These are phyloP conservation scores for Jacaranda copaia DNA, from an alignment of 257 asterid genomes.

Conservation along the genomic window DNA sequence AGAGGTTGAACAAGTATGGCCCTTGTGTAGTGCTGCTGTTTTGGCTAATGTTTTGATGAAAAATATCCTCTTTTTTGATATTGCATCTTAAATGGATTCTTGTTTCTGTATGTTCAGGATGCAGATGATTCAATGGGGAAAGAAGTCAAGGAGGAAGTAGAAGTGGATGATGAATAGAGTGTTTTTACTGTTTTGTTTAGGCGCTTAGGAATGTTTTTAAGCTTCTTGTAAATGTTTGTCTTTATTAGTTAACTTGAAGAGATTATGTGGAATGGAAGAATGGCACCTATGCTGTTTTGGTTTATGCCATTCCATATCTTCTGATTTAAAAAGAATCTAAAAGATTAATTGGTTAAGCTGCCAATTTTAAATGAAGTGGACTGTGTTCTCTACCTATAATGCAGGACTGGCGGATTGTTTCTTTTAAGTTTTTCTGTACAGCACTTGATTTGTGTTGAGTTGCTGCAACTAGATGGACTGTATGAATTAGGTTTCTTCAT, in stretches of 20 bases:
- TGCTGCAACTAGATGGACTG: not conserved
- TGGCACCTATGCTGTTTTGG: not conserved
- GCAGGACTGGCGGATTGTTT: not conserved
- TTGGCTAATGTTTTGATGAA: not conserved
- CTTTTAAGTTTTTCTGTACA: not conserved
- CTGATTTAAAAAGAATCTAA: not conserved
- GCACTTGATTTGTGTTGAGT: not conserved
- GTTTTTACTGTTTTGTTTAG: not conserved
- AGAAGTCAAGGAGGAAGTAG: constrained; percentile 38
- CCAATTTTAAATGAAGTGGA: not conserved
- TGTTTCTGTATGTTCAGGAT: constrained; percentile 39
- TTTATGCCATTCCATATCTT: not conserved
- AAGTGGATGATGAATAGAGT: constrained; percentile 52
- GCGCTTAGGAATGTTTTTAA: constrained; percentile 26
- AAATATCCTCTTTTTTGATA: not conserved
- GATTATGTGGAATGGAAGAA: constrained; percentile 1
- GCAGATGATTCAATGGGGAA: constrained; percentile 30
- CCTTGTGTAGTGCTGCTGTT: not conserved
- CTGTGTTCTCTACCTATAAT: not conserved
- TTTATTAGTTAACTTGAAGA: not conserved
- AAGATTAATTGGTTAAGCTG: not conserved
- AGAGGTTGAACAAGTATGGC: constrained; percentile 47
- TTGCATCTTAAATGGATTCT: not conserved
- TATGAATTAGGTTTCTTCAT: constrained; percentile 15
- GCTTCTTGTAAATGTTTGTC: constrained; percentile 52